phyloP scores from a whole-genome alignment of 805 yeast species.

The Starmerella floris region DNA sequence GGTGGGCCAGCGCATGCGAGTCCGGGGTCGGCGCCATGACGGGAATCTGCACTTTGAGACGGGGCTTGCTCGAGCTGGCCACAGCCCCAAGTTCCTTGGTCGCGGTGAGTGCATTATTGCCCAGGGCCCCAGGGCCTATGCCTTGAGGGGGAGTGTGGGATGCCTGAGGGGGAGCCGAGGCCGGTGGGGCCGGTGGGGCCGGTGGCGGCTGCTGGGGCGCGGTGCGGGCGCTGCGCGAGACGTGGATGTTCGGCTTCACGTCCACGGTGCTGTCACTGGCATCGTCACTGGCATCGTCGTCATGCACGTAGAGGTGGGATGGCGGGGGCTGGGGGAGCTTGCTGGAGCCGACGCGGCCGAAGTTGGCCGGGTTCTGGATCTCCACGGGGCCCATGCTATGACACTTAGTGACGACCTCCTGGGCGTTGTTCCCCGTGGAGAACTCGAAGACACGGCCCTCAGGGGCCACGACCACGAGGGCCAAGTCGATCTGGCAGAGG shows the following conservation, averaged over 20 bases:
- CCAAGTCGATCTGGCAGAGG: constrained; percentile 82
- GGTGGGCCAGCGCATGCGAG: neutral
- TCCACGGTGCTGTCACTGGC: neutral
- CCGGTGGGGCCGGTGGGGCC: neutral
- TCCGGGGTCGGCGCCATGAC: neutral
- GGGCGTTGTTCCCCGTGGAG: constrained; percentile 49
- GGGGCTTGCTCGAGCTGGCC: constrained; percentile 22
- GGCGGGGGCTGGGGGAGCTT: neutral
- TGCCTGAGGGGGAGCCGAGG: neutral
- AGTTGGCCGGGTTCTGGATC: neutral
- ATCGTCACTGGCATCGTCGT: constrained; percentile 6
- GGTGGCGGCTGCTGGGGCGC: no score
- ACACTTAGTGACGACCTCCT: constrained; percentile 31
- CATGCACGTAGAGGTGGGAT: neutral
- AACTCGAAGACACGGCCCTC: constrained; percentile 72
- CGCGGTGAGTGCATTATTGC: no score
- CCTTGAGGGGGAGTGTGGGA: neutral
- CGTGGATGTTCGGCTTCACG: neutral
- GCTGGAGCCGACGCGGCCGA: neutral
- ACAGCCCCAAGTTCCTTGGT: no score
- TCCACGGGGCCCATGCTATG: neutral
- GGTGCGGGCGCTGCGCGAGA: neutral
- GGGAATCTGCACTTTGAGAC: constrained; percentile 31
- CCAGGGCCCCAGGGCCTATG: no score
- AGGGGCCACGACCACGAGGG: constrained; percentile 74